A percentile compares a stretch with the other conserved stretches of the same genome.
phyloP scores from a whole-genome alignment of 371 early-diverging fungal species.

The Mucor irregularis region DNA sequence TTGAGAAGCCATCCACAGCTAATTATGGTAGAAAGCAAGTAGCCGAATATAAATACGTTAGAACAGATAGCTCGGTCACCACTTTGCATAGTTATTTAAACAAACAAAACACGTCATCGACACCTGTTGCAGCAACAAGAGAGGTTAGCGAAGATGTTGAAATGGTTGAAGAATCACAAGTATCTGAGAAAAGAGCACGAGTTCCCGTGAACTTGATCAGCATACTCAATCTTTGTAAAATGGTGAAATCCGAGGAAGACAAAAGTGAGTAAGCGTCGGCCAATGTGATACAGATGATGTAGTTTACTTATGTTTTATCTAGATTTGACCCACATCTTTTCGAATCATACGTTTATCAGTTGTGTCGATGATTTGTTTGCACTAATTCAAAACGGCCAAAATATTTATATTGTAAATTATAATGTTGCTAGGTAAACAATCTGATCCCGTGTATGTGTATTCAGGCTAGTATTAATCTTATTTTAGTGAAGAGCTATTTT shows the following conservation, averaged over 20 bases:
- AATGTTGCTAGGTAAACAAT: conserved; percentile 60
- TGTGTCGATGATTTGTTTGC: conserved; percentile 74
- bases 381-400: conserved; percentile 80
- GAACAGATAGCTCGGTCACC: conserved; percentile 75
- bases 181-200: conserved; percentile 22
- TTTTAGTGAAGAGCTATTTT: conserved; percentile 80
- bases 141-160: conserved; percentile 2
- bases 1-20: neutral
- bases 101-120: conserved; percentile 9
- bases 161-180: conserved; percentile 8
- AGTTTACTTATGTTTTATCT: neutral
- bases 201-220: conserved; percentile 78
- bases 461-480: neutral
- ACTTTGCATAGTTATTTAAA: conserved; percentile 65
- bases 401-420: conserved; percentile 81
- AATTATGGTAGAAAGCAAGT: neutral
- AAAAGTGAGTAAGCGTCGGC: too few species aligned
- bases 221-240: conserved; percentile 74
- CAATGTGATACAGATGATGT: too few species aligned
- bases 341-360: conserved; percentile 89
- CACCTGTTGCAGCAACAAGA: neutral
- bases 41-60: conserved; percentile 67
- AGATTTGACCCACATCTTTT: conserved; percentile 73
- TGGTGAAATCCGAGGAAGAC: conserved; percentile 63
- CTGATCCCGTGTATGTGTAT: neutral